phyloP scores from a whole-genome alignment of 768 basidiomycete species.

The Gymnopilus dilepis region DNA sequence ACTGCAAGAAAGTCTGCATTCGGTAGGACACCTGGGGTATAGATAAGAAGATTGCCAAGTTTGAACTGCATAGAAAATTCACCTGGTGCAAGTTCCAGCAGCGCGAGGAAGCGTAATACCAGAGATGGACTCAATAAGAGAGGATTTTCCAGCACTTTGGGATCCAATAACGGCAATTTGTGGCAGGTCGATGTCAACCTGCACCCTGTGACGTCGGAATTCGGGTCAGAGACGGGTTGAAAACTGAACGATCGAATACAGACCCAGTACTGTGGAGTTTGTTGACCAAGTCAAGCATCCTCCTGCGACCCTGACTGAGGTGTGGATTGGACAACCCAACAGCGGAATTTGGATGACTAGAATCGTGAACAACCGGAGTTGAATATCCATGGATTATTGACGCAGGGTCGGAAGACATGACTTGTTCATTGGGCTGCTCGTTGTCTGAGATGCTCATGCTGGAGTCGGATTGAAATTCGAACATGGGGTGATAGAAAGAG shows the following conservation, averaged over 20 bases:
- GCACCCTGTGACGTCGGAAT: conserved; percentile 47
- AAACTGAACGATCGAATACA: conserved; percentile 34
- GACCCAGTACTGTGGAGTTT: conserved; percentile 68
- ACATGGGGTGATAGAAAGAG: background rate
- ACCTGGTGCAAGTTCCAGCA: conserved; percentile 79
- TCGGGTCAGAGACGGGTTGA: conserved; percentile 3
- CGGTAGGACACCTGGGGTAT: conserved; percentile 57
- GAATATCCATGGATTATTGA: no score
- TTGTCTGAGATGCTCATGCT: conserved; percentile 10
- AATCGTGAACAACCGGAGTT: background rate
- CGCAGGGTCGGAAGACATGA: background rate
- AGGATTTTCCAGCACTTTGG: conserved; percentile 79
- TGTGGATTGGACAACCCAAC: conserved; percentile 60
- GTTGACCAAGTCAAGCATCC: conserved; percentile 63
- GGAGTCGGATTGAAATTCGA: conserved; percentile 1
- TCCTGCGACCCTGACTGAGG: conserved; percentile 43
- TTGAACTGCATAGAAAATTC: background rate
- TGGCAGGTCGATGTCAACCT: conserved; percentile 74
- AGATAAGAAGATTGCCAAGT: background rate
- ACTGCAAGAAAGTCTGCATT: conserved; percentile 55
- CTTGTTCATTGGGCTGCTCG: background rate
- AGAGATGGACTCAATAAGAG: conserved; percentile 78
- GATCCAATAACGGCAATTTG: conserved; percentile 75
- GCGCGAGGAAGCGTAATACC: conserved; percentile 74
- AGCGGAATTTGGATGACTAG: background rate